Evolutionary conservation across 306 rosid species (phyloP).

Genomic region (Geum urbanum): DNA sequence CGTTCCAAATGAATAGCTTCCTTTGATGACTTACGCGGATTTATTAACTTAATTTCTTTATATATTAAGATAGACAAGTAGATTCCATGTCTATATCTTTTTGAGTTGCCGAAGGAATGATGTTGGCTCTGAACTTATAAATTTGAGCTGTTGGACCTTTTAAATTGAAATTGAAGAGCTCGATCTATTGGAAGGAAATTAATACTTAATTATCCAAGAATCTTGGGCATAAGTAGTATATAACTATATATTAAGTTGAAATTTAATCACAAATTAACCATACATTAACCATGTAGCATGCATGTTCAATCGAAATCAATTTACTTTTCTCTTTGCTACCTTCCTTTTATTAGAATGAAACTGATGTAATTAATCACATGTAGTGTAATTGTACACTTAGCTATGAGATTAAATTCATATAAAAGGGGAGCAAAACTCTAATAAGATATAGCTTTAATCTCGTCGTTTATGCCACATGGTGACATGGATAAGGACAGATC

Average conservation of each 20-base stretch:
- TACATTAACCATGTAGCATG: background rate
- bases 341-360: too few species aligned
- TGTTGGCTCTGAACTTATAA: background rate
- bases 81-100: background rate
- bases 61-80: background rate
- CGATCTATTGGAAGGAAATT: background rate
- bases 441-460: background rate
- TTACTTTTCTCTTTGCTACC: too few species aligned
- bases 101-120: background rate
- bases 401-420: background rate
- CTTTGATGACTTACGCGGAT: background rate
- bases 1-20: constrained; percentile 4
- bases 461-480: background rate
- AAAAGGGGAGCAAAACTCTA: background rate
- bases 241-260: background rate
- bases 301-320: too few species aligned
- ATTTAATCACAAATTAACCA: background rate
- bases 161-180: background rate
- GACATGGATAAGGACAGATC: background rate
- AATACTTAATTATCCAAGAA: background rate
- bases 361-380: too few species aligned
- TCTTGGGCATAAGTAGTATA: background rate
- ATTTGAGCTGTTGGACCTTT: background rate
- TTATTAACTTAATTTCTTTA: too few species aligned
- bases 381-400: too few species aligned